Percentiles rank a stretch among this genome's conserved stretches.
Conservation (phyloP, 1,139 yeast genomes). For the Lizanozyma gosingica region DNA sequence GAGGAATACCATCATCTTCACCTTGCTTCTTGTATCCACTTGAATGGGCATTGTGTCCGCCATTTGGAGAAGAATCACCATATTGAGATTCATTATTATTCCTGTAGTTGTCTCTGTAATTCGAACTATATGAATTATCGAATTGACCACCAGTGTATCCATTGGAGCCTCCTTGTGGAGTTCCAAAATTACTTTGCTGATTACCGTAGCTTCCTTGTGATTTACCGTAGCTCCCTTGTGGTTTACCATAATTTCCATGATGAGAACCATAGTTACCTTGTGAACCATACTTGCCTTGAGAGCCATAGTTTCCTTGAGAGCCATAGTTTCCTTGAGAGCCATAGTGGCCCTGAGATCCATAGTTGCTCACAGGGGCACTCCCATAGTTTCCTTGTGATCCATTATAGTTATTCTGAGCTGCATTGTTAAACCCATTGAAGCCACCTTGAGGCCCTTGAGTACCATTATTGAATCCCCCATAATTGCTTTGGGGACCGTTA, state of each 20-base stretch:
- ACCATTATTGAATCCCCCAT: slow-evolving; percentile 1
- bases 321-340: no score
- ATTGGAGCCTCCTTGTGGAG: slow-evolving; percentile 5
- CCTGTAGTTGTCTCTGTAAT: slow-evolving; percentile 1
- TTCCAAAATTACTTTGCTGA: slow-evolving; percentile 6
- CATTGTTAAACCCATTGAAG: neutral
- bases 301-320: no score
- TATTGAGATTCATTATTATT: neutral
- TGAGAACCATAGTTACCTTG: no score
- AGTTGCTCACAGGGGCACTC: no score
- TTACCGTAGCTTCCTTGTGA: no score
- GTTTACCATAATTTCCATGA: no score
- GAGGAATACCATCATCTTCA: slow-evolving; percentile 7
- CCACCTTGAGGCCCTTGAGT: slow-evolving; percentile 1
- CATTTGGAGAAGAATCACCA: neutral
- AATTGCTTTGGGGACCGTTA: no score
- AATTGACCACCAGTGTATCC: slow-evolving; percentile 2
- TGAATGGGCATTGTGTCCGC: no score
- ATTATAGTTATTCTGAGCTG: neutral
- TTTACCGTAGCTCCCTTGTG: no score
- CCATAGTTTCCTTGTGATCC: neutral
- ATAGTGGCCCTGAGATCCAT: no score
- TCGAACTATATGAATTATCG: slow-evolving; percentile 10
- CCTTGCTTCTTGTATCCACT: slow-evolving; percentile 1
- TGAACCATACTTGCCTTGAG: no score